Evolutionary conservation across 2,329 filamentous ascomycete species (phyloP).

Genomic region (Calonectria naviculata): DNA sequence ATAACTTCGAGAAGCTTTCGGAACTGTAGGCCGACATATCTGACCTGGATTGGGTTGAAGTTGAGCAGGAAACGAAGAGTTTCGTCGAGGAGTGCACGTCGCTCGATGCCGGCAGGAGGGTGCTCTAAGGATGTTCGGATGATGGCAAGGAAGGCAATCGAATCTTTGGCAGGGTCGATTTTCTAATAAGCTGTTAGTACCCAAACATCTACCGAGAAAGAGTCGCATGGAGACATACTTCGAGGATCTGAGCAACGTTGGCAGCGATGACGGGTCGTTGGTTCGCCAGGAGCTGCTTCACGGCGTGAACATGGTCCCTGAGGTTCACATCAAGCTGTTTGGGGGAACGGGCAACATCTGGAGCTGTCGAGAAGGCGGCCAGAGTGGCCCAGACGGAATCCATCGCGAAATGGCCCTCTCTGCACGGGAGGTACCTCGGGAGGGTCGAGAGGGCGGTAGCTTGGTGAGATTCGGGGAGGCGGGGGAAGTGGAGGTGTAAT

Average conservation of each 20-base stretch:
- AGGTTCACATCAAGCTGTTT: constrained; percentile 54
- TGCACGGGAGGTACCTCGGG: constrained; percentile 8
- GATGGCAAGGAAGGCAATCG: constrained; percentile 62
- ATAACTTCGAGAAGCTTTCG: constrained; percentile 56
- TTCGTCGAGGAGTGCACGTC: constrained; percentile 51
- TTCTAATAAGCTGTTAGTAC: constrained; percentile 46
- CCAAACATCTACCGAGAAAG: not conserved
- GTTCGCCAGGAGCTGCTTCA: constrained; percentile 52
- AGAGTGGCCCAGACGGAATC: constrained; percentile 46
- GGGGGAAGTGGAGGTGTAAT: constrained; percentile 23
- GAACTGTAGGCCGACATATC: constrained; percentile 60
- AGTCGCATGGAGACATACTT: constrained; percentile 43
- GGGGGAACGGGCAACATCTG: constrained; percentile 35
- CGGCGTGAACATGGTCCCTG: constrained; percentile 49
- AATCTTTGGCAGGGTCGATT: constrained; percentile 60
- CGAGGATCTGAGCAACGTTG: constrained; percentile 52
- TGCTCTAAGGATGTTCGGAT: constrained; percentile 53
- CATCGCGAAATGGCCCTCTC: constrained; percentile 40
- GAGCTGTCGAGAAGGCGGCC: constrained; percentile 53
- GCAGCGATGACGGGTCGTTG: constrained; percentile 44
- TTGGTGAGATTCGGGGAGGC: constrained; percentile 16
- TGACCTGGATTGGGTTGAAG: constrained; percentile 64
- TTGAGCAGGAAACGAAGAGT: constrained; percentile 57
- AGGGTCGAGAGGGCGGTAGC: not conserved
- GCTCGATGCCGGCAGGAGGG: constrained; percentile 43